Base-by-base conservation (phyloP, 805 yeast species). In the Myxozyma geophila region DNA sequence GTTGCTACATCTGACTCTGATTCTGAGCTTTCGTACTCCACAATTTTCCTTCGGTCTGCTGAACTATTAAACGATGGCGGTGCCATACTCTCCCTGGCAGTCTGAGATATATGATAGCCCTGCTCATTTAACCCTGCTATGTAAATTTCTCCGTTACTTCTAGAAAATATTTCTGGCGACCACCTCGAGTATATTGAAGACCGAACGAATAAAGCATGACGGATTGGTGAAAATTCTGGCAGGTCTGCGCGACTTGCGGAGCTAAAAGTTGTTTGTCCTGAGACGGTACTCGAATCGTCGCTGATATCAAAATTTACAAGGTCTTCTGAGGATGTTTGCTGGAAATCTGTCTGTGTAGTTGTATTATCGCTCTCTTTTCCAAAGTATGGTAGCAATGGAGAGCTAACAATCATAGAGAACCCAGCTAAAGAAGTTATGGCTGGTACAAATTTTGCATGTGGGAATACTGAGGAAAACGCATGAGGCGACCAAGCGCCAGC, bases 81-180 rank as follows among this genome's bases (percentile, higher is more conserved):
- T 7, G 61, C 67, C 64, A 64, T 58, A 41, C 62, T 62, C 21
- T 54, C 60, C 17, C 48, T 47, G 17, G 49, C 37, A 7, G 52
- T 47, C 15, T 43, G 58, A 12, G 60, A 21, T 8, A 59, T 54
- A 41, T 65, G 62, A 33, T 57, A 67, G 13, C 70, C 70, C 33
- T 67, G 66, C 52, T 63, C 65, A 39, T 67, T 67, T 17, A 66
- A 49, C 15, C 70, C 70, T 13, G 70, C 67, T 9, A 67, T 67
- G 49, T 67, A 67, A 3, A 67, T 55, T 36, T 67, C 70, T 28
- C 70, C 70, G 52, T 67, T 67, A 36, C 69, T 56, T n/a, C 70
- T 50, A n/a, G 67, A 62, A 49, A 67, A 66, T 10, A 67, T 21
- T 35, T 67, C 70, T 1, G 70, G 70, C 9, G 64, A 63, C 70